These are phyloP conservation scores for Pseudovirgaria hyperparasitica DNA, from an alignment of 2,329 filamentous ascomycete genomes.

Conservation along the genomic window DNA sequence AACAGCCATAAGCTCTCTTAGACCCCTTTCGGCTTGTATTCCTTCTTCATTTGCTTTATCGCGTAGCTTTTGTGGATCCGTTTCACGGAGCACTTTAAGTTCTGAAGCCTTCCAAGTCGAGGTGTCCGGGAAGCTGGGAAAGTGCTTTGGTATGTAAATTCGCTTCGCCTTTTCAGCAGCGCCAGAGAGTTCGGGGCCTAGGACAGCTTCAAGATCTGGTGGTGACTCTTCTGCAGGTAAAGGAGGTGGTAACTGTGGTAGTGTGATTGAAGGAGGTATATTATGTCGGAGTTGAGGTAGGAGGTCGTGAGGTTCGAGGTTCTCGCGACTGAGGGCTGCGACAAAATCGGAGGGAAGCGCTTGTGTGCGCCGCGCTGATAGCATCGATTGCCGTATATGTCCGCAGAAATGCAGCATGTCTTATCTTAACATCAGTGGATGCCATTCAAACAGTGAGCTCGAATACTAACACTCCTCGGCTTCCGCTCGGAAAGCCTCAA, in stretches of 20 bases:
- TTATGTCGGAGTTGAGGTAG: slow-evolving; percentile 23
- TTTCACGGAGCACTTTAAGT: slow-evolving; percentile 45
- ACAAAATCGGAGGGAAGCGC: slow-evolving; percentile 49
- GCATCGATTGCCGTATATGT: slow-evolving; percentile 45
- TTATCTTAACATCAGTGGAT: slow-evolving; percentile 14
- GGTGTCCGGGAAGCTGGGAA: slow-evolving; percentile 49
- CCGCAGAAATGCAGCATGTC: slow-evolving; percentile 42
- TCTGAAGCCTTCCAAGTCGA: slow-evolving; percentile 51
- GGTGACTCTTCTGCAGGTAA: slow-evolving; percentile 26
- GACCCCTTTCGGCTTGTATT: slow-evolving; percentile 50
- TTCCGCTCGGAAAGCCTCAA: slow-evolving; percentile 42
- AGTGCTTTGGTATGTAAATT: slow-evolving; percentile 45
- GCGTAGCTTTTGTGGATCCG: slow-evolving; percentile 45
- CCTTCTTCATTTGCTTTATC: slow-evolving; percentile 54
- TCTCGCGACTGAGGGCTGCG: slow-evolving; percentile 32
- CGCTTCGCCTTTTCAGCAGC: slow-evolving; percentile 32
- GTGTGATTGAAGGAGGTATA: slow-evolving; percentile 20
- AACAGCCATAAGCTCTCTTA: slow-evolving; percentile 44
- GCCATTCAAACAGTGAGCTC: background rate
- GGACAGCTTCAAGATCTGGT: slow-evolving; percentile 33
- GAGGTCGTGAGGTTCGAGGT: slow-evolving; percentile 26
- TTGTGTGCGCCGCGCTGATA: slow-evolving; percentile 39
- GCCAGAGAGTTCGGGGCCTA: slow-evolving; percentile 39
- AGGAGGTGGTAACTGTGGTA: slow-evolving; percentile 29
- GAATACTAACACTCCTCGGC: slow-evolving; percentile 45